phyloP scores from a whole-genome alignment of 768 basidiomycete genomes.

The Tulasnella sp. region DNA sequence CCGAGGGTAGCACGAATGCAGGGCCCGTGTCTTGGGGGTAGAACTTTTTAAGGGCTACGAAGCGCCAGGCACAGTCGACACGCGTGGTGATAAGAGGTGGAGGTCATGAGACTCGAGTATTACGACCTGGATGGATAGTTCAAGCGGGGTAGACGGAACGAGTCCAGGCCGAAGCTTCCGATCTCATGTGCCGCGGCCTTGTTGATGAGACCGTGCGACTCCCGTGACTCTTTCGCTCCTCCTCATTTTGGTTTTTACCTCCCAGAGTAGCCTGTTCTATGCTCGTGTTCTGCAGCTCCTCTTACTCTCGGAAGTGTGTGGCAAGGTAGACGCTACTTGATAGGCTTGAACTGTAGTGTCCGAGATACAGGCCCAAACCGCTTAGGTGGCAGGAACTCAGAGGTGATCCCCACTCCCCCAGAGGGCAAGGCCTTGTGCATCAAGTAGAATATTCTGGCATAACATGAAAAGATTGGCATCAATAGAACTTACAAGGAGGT shows the following conservation, averaged over 20 bases:
- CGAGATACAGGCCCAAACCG: too few relatives aligned
- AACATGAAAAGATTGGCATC: too few relatives aligned
- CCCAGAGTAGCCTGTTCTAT: background rate
- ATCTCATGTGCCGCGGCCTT: background rate
- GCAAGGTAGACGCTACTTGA: too few relatives aligned
- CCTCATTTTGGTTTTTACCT: background rate
- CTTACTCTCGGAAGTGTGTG: too few relatives aligned
- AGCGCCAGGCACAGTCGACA: background rate
- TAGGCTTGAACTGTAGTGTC: too few relatives aligned
- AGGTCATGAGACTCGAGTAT: background rate
- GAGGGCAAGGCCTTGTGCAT: too few relatives aligned
- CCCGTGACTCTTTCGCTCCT: background rate
- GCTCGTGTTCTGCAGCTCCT: background rate
- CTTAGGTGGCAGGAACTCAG: too few relatives aligned
- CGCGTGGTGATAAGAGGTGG: background rate
- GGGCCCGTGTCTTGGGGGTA: background rate
- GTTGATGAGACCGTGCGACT: background rate
- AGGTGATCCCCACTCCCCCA: too few relatives aligned
- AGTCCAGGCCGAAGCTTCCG: background rate
- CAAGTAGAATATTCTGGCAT: too few relatives aligned
- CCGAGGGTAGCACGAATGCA: background rate
- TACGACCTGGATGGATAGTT: background rate
- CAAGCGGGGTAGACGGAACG: background rate
- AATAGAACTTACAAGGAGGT: too few relatives aligned
- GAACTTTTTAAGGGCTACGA: background rate